Evolutionary conservation across 306 rosid genomes (phyloP), one percentile per base, ranked within the genome.

Genomic region (Trifolium repens): DNA sequence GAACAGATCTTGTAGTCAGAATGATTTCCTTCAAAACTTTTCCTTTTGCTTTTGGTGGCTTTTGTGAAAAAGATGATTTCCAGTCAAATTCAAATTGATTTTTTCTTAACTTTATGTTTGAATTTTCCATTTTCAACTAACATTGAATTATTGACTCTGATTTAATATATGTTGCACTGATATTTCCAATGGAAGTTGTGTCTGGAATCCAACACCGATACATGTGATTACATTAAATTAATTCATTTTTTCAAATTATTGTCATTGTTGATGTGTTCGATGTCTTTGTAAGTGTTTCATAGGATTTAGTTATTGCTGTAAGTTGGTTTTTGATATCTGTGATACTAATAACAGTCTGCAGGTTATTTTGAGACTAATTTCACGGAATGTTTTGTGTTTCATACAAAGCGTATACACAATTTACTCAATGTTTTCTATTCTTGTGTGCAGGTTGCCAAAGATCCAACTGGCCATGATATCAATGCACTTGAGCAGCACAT

Each of bases 401-500:
- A 32, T 19, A 39, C n/a, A 0, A 37, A 9, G 52, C 27, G 40
- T 61, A 30, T 62, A 37, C 68, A 16, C 61, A 68, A 73, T 76
- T 50, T 42, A 40, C 72, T 76, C 11, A 71, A 42, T 57, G 59
- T 78, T 39, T 67, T 50, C 5, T 59, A 32, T 81, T 74, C 32
- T 8, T 35, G 17, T 79, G 17, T 72, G 67, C 71, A 92, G 96
- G 96, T 90, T 84, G 98, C 98, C 3, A 92, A 92, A 74, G 89
- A 92, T 68, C 98, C 94, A 67, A 69, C 89, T 66, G 96, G 94
- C 27, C 85, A 87, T 79, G 81, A 86, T 14, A 90, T 92, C 84
- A 92, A 92, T 76, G 98, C 98, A 3, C 96, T 90, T 61, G 91
- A 92, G 87, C 96, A 92, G 85, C 98, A 90, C 85, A 90, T 92